Base-by-base conservation (phyloP, 768 basidiomycete genomes). In the Asterophora lycoperdoides region DNA sequence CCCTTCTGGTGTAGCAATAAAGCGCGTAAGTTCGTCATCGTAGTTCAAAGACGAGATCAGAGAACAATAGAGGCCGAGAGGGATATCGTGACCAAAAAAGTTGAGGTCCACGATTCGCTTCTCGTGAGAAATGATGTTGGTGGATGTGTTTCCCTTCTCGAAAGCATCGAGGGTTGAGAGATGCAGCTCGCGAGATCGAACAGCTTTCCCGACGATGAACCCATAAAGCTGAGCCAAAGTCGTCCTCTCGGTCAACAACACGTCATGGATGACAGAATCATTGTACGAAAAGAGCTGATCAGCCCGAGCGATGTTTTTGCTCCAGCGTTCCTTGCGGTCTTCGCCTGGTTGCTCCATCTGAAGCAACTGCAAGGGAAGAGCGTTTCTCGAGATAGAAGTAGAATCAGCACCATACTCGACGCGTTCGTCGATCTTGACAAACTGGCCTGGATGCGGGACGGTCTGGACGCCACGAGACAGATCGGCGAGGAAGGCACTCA, bases 151-250 rank as follows among this genome's bases (percentile, higher is more conserved):
- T 1, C 50, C 48, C 8, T 58, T 60, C 53, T 79, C 74, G 43
- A 89, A 69, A 5, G 73, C 68, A 18, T 67, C 61, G 28, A 84
- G 68, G 19, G 72, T 71, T 39, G 73, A 70, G 19, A 84, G 64
- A 58, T 92, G 87, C 1, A 90, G 66, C 50, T 79, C 73, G 20
- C 81, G 78, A 14, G 80, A 78, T 37, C 92, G 77, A 1, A 81
- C 68, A 26, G 76, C 74, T 57, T 81, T 83, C 11, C 85, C 89
- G 11, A 79, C 70, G 37, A 86, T 76, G 64, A 78, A 90, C 11
- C 90, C 92, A 60, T 88, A 88, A 23, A 80, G 55, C 55, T 92
- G 89, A 2, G 80, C 75, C n/a, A 85, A 59, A 2, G 87, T 84
- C 20, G 79, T 79, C 39, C 78, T 74, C 60, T 94, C 88, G 2